Conservation (phyloP, 495 filamentous ascomycete genomes). For the Neurospora sp. region DNA sequence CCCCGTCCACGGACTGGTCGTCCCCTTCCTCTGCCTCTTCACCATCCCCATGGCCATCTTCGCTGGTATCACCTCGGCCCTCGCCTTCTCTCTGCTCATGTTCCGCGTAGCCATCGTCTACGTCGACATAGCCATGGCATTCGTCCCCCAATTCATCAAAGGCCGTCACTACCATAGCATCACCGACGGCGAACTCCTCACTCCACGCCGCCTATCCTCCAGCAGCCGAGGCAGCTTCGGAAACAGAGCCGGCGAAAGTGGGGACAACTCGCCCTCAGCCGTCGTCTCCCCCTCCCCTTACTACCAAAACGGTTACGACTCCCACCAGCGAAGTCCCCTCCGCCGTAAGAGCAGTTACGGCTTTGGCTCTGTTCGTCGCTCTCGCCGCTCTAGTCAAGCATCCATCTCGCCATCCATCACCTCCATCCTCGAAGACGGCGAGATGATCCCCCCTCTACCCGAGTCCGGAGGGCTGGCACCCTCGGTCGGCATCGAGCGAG, state of each 20-base stretch:
- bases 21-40: slow-evolving; percentile 54
- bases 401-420: slow-evolving; percentile 21
- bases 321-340: slow-evolving; percentile 5
- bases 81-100: slow-evolving; percentile 56
- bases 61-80: slow-evolving; percentile 55
- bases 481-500: slow-evolving; percentile 43
- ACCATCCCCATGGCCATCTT: slow-evolving; percentile 60
- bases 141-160: slow-evolving; percentile 49
- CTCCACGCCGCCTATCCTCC: background rate
- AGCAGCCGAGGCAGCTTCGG: background rate
- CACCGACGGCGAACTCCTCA: background rate
- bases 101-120: slow-evolving; percentile 59
- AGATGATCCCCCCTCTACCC: slow-evolving; percentile 11
- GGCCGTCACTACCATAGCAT: slow-evolving; percentile 11
- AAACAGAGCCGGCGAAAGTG: slow-evolving; percentile 2
- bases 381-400: slow-evolving; percentile 26
- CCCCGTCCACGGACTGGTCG: slow-evolving; percentile 42
- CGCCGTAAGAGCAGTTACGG: slow-evolving; percentile 20
- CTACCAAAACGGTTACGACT: background rate
- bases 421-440: slow-evolving; percentile 15
- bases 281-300: slow-evolving; percentile 7
- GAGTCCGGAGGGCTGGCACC: slow-evolving; percentile 26
- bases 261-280: slow-evolving; percentile 5
- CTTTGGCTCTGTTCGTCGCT: slow-evolving; percentile 25
- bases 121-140: slow-evolving; percentile 51